Evolutionary conservation across 208 protist genomes (phyloP), one percentile per base, ranked within the genome.

Genomic region (Leishmania arabica): DNA sequence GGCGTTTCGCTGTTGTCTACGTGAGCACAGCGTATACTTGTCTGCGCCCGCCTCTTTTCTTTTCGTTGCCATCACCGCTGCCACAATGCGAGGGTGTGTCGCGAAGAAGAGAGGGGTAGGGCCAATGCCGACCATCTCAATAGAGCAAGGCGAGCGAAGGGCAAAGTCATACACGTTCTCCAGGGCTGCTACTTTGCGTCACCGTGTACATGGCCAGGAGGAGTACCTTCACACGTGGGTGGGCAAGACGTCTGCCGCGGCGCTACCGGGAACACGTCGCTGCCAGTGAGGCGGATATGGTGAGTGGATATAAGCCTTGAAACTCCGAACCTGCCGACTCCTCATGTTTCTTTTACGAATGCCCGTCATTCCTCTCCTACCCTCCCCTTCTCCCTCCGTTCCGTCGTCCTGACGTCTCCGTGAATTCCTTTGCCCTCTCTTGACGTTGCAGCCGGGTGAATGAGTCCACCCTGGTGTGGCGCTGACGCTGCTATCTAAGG

Each of bases 91-190:
- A n/a, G 45, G 17, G 24, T 19, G 24, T 51, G 69, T n/a, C 24
- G 0, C 31, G 53, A 40, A 40, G 21, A 69, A 86, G 42, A 31
- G 13, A 5, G 69, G 51, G 5, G 17, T 27, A 54, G 24, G 45
- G 45, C 17, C 11, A 47, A 74, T 11, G 15, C 64, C 24, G 19
- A 58, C 40, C 27, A 77, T 49, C 47, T 75, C 45, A 77, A 60
- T 62, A 82, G 45, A 76, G 80, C 11, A 86, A 78, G 51, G 69
- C 45, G 78, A 80, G 34, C 72, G 7, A 85, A 37, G 17, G 27
- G 21, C 17, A 34, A 37, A n/a, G 69, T 37, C 24, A 13, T 73
- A 53, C 27, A 21, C 24, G 42, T 24, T 31, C 24, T 40, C 37
- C 21, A 45, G 15, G 31, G 31, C 31, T 15, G 1, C 34, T 68